phyloP scores from a whole-genome alignment of 495 filamentous ascomycete species.

The Tuber umbilicatum region DNA sequence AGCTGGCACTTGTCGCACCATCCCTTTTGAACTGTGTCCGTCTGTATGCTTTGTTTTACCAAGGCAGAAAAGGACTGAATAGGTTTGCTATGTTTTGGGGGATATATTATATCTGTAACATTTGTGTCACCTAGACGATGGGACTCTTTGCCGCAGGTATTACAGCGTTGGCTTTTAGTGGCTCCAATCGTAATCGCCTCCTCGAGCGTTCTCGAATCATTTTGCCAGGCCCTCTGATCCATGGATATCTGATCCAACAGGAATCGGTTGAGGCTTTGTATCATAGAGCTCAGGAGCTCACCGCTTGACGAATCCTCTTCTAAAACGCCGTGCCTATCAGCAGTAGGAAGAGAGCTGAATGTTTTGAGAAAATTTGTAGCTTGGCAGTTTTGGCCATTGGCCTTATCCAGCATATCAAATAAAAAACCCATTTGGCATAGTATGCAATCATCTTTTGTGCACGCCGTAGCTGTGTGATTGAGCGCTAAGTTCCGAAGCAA shows the following conservation, averaged over 20 bases:
- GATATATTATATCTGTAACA: conserved; percentile 81
- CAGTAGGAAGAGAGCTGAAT: conserved; percentile 69
- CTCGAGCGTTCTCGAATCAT: conserved; percentile 55
- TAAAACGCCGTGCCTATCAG: conserved; percentile 63
- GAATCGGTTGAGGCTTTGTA: conserved; percentile 72
- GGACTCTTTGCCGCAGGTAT: conserved; percentile 68
- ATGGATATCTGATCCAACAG: conserved; percentile 64
- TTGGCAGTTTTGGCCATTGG: conserved; percentile 84
- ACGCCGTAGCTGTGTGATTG: conserved; percentile 78
- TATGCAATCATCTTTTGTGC: conserved; percentile 72
- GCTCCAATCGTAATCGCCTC: conserved; percentile 34
- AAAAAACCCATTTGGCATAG: conserved; percentile 92
- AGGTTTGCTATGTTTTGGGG: conserved; percentile 46
- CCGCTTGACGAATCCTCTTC: conserved; percentile 68
- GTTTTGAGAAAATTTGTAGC: conserved; percentile 94
- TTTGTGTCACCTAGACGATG: conserved; percentile 46
- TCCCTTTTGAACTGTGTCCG: conserved; percentile 61
- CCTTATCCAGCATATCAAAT: conserved; percentile 97
- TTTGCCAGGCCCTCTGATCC: conserved; percentile 59
- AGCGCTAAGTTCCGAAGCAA: conserved; percentile 81
- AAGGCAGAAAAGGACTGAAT: conserved; percentile 28
- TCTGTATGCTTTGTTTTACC: conserved; percentile 71
- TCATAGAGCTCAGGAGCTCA: conserved; percentile 61
- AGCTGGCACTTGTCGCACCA: conserved; percentile 85
- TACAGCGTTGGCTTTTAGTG: conserved; percentile 53